Conservation (phyloP, 192 early-diverging fungal species). For the Backusella parvicylindrica region DNA sequence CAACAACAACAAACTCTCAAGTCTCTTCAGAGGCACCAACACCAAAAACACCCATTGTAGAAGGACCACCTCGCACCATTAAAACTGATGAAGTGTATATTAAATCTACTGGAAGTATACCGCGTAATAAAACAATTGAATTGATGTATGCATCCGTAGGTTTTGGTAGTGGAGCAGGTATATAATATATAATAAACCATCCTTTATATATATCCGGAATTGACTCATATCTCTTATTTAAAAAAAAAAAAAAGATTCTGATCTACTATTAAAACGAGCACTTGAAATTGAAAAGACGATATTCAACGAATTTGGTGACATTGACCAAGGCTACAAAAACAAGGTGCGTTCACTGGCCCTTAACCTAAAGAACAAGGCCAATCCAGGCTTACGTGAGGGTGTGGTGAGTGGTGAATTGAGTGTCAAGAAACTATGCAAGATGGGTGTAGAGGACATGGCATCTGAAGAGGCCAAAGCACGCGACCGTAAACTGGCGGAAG, state of each 20-base stretch:
- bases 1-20: slow-evolving; percentile 25
- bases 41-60: slow-evolving; percentile 25
- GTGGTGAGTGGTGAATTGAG: slow-evolving; percentile 68
- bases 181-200: too few relatives aligned
- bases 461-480: slow-evolving; percentile 77
- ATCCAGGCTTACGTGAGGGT: slow-evolving; percentile 66
- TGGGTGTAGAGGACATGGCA: slow-evolving; percentile 88
- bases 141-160: slow-evolving; percentile 78
- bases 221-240: too few relatives aligned
- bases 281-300: slow-evolving; percentile 59
- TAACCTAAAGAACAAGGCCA: slow-evolving; percentile 74
- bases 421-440: slow-evolving; percentile 63
- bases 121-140: slow-evolving; percentile 78
- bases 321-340: slow-evolving; percentile 61
- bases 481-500: slow-evolving; percentile 64
- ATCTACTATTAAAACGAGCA: slow-evolving; percentile 49
- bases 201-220: too few relatives aligned
- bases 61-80: slow-evolving; percentile 47
- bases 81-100: slow-evolving; percentile 53
- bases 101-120: slow-evolving; percentile 50
- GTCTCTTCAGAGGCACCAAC: slow-evolving; percentile 36
- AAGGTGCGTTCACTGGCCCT: slow-evolving; percentile 73
- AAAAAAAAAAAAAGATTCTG: slow-evolving; percentile 32
- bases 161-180: slow-evolving; percentile 51
- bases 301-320: slow-evolving; percentile 50